A percentile compares a stretch with the other conserved stretches of the same genome.
phyloP scores from a whole-genome alignment of 2,329 filamentous ascomycete species.

The Aureobasidium leucospermi region DNA sequence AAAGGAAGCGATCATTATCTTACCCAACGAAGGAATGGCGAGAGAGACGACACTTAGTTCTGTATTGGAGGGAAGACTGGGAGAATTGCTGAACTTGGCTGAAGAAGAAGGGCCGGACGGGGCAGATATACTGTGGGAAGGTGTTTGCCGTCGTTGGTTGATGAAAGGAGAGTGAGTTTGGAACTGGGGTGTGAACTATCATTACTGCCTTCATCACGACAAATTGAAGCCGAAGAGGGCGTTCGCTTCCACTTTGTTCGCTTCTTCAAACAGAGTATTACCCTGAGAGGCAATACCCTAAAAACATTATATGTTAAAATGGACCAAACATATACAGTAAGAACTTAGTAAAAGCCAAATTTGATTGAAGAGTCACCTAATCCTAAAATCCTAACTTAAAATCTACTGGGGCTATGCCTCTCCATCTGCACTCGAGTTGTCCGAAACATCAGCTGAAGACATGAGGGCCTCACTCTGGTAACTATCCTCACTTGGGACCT shows the following conservation, averaged over 20 bases:
- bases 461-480: background rate
- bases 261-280: too few relatives aligned
- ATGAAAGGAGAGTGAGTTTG: conserved; percentile 14
- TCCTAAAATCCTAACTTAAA: too few relatives aligned
- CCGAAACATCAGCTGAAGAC: background rate
- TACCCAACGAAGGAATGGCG: background rate
- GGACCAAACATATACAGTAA: too few relatives aligned
- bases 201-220: too few relatives aligned
- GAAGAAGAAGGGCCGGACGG: background rate
- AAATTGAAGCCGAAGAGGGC: too few relatives aligned
- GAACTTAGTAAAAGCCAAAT: too few relatives aligned
- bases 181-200: background rate
- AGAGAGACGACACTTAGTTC: background rate
- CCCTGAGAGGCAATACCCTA: too few relatives aligned
- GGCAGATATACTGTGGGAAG: conserved; percentile 12
- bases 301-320: too few relatives aligned
- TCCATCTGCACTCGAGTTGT: background rate
- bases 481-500: background rate
- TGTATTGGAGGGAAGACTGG: background rate
- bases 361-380: too few relatives aligned
- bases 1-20: background rate
- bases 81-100: background rate
- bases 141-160: conserved; percentile 11
- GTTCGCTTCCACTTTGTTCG: too few relatives aligned
- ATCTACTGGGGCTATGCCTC: background rate